Evolutionary conservation across 306 rosid species (phyloP), one percentile per base, ranked within the genome.

Genomic region (Dryas alaskensis): DNA sequence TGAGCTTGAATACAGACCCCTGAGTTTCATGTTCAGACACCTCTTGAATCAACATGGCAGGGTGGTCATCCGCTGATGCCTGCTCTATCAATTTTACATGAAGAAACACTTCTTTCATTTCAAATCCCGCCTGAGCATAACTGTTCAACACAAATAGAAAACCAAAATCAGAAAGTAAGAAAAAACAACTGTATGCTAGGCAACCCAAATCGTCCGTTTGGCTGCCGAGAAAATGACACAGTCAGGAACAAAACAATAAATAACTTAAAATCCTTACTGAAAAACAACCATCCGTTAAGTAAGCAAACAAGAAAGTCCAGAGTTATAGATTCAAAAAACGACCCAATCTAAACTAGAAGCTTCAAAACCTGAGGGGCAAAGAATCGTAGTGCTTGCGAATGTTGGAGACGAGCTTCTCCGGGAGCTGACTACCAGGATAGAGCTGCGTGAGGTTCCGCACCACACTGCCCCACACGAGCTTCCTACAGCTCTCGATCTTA

Each of bases 351-450:
- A 16, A 76, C 5, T 12, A 44, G 67, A 65, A 8, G 60, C 19
- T 31, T 73, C 10, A 70, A 57, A n/a, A 92, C 98, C 98, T 92
- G 76, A 87, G 87, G 47, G 98, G 98, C 83, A 90, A 69, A 3
- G 96, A 90, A 73, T 92, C 92, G 43, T 90, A 92, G 82, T 92
- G 98, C 83, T 83, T 92, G 79, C 98, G 92, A 62, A 92, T 83
- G 69, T 84, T 90, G 67, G 92, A 87, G 74, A 92, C 86, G 40
- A 92, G 97, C 86, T 83, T 92, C 81, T 92, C 98, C 44, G 98
- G 98, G 3, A 92, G 84, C 84, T 92, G 98, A 65, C 96, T 90
- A 0, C 96, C 98, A 1, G 98, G 97, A 61, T 90, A 92, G 3
- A 92, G 87, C 86, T 84, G 97, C 8, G 93, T 90, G 9, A 92